A percentile compares a stretch with the other conserved stretches of the same genome.
These are phyloP conservation scores for Fusarium staphyleae DNA, from an alignment of 2,329 filamentous ascomycete species.

Conservation along the genomic window DNA sequence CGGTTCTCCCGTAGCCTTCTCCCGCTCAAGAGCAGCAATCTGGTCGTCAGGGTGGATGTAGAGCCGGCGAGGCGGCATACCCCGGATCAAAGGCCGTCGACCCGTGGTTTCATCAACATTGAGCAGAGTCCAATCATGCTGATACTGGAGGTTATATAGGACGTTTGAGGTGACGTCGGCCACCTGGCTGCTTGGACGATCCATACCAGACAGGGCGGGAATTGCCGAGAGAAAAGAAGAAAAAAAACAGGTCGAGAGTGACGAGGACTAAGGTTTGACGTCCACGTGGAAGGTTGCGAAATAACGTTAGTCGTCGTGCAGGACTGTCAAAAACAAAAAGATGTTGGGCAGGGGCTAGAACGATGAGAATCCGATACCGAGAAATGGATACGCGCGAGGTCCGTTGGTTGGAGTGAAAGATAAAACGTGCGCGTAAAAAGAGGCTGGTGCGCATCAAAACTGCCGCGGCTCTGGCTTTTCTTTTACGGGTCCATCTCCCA, in stretches of 20 bases:
- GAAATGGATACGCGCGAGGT: neutral
- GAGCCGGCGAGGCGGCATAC: constrained; percentile 74
- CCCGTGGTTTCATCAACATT: constrained; percentile 57
- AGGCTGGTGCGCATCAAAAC: constrained; percentile 15
- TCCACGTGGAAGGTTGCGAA: constrained; percentile 10
- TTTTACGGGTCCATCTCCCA: constrained; percentile 11
- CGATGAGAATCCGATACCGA: neutral
- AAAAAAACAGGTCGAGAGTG: neutral
- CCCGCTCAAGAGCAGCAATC: constrained; percentile 71
- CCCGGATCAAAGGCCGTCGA: constrained; percentile 70
- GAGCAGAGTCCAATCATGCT: constrained; percentile 77
- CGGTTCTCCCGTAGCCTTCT: constrained; percentile 55
- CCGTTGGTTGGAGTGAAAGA: constrained; percentile 1
- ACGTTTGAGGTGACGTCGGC: constrained; percentile 55
- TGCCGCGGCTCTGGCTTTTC: constrained; percentile 21
- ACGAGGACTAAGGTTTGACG: neutral
- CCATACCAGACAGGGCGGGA: constrained; percentile 18
- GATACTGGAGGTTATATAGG: constrained; percentile 73
- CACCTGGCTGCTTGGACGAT: constrained; percentile 21
- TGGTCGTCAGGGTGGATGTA: constrained; percentile 87
- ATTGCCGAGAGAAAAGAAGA: constrained; percentile 4
- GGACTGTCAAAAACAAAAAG: neutral
- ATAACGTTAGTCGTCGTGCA: neutral
- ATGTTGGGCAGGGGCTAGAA: neutral
- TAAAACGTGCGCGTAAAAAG: constrained; percentile 3